Percentiles rank a stretch among this genome's conserved stretches.
Evolutionary conservation across 2,329 filamentous ascomycete genomes (phyloP).

Genomic region (Paecilomyces niveus): DNA sequence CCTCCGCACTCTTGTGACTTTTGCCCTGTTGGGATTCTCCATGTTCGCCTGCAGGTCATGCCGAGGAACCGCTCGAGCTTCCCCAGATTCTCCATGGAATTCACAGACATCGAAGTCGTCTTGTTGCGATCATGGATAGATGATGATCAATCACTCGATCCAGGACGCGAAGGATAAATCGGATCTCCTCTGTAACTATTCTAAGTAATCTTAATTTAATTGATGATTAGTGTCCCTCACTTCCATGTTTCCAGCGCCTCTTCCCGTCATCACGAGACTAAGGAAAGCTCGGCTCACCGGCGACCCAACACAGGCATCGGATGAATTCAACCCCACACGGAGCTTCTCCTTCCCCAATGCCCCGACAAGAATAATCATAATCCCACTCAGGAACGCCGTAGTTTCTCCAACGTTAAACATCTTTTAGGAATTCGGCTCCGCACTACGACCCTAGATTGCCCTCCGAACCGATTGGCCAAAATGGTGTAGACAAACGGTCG

Average conservation of each 20-base stretch:
- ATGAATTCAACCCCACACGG: neutral
- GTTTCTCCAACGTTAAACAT: neutral
- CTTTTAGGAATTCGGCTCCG: neutral
- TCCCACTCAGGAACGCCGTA: neutral
- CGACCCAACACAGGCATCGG: neutral
- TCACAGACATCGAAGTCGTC: neutral
- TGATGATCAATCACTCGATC: too few relatives aligned
- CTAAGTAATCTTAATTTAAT: too few relatives aligned
- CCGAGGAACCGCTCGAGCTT: neutral
- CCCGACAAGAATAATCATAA: neutral
- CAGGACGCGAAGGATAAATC: neutral
- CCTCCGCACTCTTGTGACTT: neutral
- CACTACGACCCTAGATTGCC: neutral
- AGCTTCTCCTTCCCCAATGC: neutral
- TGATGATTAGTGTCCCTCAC: neutral
- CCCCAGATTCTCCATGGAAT: neutral
- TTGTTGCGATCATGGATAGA: neutral
- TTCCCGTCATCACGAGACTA: neutral
- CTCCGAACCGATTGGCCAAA: neutral
- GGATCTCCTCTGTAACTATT: neutral
- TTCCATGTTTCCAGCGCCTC: too few relatives aligned
- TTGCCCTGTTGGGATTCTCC: neutral
- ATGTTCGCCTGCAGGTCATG: neutral
- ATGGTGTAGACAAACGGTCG: neutral
- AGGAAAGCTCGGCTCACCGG: neutral